Evolutionary conservation across 371 early-diverging fungal species (phyloP).

Genomic region (Mortierella sp.): DNA sequence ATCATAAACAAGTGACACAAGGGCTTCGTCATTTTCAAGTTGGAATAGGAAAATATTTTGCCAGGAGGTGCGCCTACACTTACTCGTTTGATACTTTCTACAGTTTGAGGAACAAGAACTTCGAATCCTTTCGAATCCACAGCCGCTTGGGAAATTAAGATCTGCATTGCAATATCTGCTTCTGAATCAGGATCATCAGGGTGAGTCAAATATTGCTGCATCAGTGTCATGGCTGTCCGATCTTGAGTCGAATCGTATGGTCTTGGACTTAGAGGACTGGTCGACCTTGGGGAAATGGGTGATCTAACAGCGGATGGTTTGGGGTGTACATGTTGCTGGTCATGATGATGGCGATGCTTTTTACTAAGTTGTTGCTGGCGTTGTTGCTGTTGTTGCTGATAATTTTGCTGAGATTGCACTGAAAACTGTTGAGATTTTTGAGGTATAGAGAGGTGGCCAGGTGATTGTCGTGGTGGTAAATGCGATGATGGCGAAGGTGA

Average conservation of each 20-base stretch:
- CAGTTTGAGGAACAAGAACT: constrained; percentile 65
- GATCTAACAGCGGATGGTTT: constrained; percentile 13
- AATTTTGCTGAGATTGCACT: constrained; percentile 37
- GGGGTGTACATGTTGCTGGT: constrained; percentile 21
- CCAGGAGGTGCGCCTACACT: not conserved
- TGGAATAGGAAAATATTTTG: not conserved
- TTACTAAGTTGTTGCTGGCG: constrained; percentile 39
- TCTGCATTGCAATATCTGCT: constrained; percentile 67
- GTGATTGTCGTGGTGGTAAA: constrained; percentile 25
- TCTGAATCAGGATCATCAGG: constrained; percentile 59
- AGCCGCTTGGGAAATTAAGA: constrained; percentile 71
- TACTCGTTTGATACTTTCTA: constrained; percentile 68
- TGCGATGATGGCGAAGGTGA: constrained; percentile 17
- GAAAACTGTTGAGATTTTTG: constrained; percentile 38
- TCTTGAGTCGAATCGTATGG: constrained; percentile 16
- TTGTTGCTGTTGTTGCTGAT: constrained; percentile 33
- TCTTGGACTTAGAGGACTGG: constrained; percentile 17
- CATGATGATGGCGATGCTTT: not conserved
- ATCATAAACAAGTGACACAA: not conserved
- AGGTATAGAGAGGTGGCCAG: constrained; percentile 26
- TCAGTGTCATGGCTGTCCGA: constrained; percentile 50
- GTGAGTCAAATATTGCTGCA: constrained; percentile 43
- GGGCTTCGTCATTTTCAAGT: not conserved
- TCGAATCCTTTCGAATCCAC: constrained; percentile 72
- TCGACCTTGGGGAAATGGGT: constrained; percentile 2